Evolutionary conservation across 129 eudicot genomes (phyloP).

Genomic region (Saposhnikovia divaricata): DNA sequence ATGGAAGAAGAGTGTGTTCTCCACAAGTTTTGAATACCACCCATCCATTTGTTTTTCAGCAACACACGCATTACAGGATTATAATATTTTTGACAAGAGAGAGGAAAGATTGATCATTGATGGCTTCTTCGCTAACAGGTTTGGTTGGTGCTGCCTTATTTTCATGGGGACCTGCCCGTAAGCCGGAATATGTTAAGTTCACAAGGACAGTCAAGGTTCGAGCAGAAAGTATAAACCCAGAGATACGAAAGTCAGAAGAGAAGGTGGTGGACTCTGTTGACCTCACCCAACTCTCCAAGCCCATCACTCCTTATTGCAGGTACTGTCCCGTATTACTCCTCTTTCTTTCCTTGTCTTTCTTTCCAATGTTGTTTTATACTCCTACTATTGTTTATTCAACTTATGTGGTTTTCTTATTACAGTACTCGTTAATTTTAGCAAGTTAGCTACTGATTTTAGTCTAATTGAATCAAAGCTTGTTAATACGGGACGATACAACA

Average conservation of each 20-base stretch:
- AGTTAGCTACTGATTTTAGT: too few relatives aligned
- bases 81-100: too few relatives aligned
- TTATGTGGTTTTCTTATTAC: too few relatives aligned
- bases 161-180: constrained; percentile 22
- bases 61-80: not conserved
- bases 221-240: constrained; percentile 82
- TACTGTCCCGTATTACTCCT: constrained; percentile 5
- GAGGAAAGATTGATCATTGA: not conserved
- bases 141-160: constrained; percentile 27
- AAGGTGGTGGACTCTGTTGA: constrained; percentile 90
- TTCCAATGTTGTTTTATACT: not conserved
- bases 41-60: not conserved
- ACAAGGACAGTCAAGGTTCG: constrained; percentile 60
- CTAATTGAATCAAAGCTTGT: too few relatives aligned
- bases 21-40: not conserved
- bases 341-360: not conserved
- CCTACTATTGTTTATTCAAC: too few relatives aligned
- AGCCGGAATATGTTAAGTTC: constrained; percentile 12
- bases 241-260: constrained; percentile 66
- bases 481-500: too few relatives aligned
- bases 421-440: too few relatives aligned
- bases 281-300: constrained; percentile 74
- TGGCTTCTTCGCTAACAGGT: constrained; percentile 34
- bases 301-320: constrained; percentile 96
- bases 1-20: constrained; percentile 7